phyloP scores from a whole-genome alignment of 2,329 filamentous ascomycete species.

The Blumeria graminis region DNA sequence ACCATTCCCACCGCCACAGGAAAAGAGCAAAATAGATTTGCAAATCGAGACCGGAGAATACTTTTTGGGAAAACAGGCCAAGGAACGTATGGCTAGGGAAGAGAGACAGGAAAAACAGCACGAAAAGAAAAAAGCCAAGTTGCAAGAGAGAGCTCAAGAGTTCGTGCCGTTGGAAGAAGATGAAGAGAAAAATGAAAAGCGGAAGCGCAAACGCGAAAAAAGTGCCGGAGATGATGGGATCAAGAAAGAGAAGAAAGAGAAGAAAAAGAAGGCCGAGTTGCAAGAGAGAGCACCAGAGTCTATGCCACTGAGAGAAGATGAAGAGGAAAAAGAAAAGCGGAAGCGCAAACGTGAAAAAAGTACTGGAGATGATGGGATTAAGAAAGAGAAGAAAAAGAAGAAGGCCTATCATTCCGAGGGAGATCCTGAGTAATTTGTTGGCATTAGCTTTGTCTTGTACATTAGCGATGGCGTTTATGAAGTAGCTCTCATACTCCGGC shows the following conservation, averaged over 20 bases:
- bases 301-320: slow-evolving; percentile 59
- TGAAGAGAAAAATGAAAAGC: slow-evolving; percentile 26
- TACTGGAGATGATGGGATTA: slow-evolving; percentile 7
- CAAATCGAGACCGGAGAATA: slow-evolving; percentile 98
- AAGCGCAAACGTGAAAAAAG: slow-evolving; percentile 18
- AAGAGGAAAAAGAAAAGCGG: slow-evolving; percentile 27
- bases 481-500: too few relatives aligned
- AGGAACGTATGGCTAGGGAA: slow-evolving; percentile 59
- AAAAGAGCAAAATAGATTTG: slow-evolving; percentile 96
- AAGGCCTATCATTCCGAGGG: not conserved
- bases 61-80: slow-evolving; percentile 79
- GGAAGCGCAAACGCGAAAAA: slow-evolving; percentile 20
- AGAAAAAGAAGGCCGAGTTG: slow-evolving; percentile 42
- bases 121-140: slow-evolving; percentile 69
- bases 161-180: slow-evolving; percentile 72
- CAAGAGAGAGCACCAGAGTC: slow-evolving; percentile 70
- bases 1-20: slow-evolving; percentile 83
- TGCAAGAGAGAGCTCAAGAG: slow-evolving; percentile 61
- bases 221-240: slow-evolving; percentile 7
- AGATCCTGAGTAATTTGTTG: too few relatives aligned
- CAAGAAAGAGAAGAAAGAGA: slow-evolving; percentile 10
- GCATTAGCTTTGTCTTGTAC: too few relatives aligned
- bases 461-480: too few relatives aligned
- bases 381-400: slow-evolving; percentile 10
- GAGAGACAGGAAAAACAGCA: slow-evolving; percentile 66